phyloP scores from a whole-genome alignment of 2,329 filamentous ascomycete species.

The Kalmusia sp. region DNA sequence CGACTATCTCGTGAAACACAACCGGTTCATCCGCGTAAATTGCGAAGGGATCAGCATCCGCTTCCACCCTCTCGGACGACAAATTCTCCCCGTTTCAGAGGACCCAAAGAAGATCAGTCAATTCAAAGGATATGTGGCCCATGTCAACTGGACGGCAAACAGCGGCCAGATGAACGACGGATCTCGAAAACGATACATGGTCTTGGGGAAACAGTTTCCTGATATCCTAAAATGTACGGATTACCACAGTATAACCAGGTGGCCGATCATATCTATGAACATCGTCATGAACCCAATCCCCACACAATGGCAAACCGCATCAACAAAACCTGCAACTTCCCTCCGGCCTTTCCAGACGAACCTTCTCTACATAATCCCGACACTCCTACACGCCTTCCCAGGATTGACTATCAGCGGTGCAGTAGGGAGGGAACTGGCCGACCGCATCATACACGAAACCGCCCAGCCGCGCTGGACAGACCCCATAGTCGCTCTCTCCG shows the following conservation, averaged over 20 bases:
- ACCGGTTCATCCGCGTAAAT: slow-evolving; percentile 34
- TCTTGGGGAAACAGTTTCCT: slow-evolving; percentile 27
- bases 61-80: slow-evolving; percentile 26
- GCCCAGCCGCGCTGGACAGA: slow-evolving; percentile 34
- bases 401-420: slow-evolving; percentile 25
- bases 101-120: slow-evolving; percentile 21
- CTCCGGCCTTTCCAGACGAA: slow-evolving; percentile 26
- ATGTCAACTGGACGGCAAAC: neutral
- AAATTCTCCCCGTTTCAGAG: slow-evolving; percentile 28
- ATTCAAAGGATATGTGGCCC: slow-evolving; percentile 34
- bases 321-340: slow-evolving; percentile 22
- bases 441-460: slow-evolving; percentile 19
- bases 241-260: slow-evolving; percentile 31
- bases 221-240: slow-evolving; percentile 25
- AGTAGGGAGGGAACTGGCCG: slow-evolving; percentile 20
- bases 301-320: slow-evolving; percentile 18
- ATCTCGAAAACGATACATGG: slow-evolving; percentile 17
- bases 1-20: slow-evolving; percentile 22
- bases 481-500: slow-evolving; percentile 27
- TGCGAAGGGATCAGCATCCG: slow-evolving; percentile 30
- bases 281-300: slow-evolving; percentile 32
- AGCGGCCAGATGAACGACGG: neutral
- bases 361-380: slow-evolving; percentile 28
- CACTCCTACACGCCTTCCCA: slow-evolving; percentile 26
- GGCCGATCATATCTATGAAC: slow-evolving; percentile 27